Evolutionary conservation across 306 rosid genomes (phyloP).

Genomic region (Fragaria nilgerrensis): DNA sequence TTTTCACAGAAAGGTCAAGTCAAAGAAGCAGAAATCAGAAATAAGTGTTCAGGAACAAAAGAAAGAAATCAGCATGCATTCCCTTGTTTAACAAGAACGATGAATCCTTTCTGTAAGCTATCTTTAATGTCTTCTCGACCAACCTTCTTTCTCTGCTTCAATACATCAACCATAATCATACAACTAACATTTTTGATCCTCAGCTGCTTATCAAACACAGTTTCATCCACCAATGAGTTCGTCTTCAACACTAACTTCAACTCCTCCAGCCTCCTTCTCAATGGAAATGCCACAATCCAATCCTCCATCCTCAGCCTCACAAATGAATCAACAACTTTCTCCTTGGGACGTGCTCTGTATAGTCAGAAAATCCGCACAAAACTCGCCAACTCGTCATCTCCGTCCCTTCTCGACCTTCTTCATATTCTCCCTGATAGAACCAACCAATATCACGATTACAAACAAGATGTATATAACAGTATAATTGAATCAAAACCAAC

Average conservation of each 20-base stretch:
- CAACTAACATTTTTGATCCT: constrained; percentile 4
- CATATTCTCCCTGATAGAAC: constrained; percentile 52
- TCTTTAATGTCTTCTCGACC: background rate
- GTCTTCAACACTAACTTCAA: constrained; percentile 55
- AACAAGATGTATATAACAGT: too few relatives aligned
- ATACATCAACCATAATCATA: background rate
- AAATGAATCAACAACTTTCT: constrained; percentile 30
- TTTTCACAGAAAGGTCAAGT: background rate
- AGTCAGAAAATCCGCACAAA: constrained; percentile 45
- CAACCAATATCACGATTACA: too few relatives aligned
- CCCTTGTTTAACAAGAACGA: background rate
- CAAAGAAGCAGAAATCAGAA: background rate
- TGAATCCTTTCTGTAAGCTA: background rate
- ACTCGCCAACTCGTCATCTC: constrained; percentile 29
- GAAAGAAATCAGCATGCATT: background rate
- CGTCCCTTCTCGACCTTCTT: constrained; percentile 55
- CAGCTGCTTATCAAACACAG: constrained; percentile 22
- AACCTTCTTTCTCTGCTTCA: background rate
- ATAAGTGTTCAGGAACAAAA: too few relatives aligned
- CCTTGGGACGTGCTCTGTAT: constrained; percentile 45
- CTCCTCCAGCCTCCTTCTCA: constrained; percentile 37
- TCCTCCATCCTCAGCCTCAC: constrained; percentile 50
- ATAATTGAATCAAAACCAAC: too few relatives aligned
- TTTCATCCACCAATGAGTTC: constrained; percentile 40
- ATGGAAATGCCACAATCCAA: constrained; percentile 40